Evolutionary conservation across 176 grass and related monocot species (phyloP).

Genomic region (Microstegium vimineum): DNA sequence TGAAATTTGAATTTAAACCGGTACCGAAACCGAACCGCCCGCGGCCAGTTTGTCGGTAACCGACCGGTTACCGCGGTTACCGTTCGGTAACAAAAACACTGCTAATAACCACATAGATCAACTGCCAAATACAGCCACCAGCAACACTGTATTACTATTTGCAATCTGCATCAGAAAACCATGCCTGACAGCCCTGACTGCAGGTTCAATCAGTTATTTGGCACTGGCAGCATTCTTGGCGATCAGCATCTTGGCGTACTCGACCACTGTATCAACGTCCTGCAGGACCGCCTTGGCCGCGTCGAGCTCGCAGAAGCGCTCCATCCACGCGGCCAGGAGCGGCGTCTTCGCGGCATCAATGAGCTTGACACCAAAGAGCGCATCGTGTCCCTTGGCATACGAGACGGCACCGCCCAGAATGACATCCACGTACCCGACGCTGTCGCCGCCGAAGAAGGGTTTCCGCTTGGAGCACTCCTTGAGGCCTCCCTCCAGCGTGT

Average conservation of each 20-base stretch:
- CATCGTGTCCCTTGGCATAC: not conserved
- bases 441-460: conserved; percentile 45
- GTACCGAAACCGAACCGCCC: too few relatives aligned
- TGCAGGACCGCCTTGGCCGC: conserved; percentile 28
- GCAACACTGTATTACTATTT: not conserved
- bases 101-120: not conserved
- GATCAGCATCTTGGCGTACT: not conserved
- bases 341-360: conserved; percentile 30
- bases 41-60: too few relatives aligned
- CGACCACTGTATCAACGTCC: not conserved
- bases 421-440: conserved; percentile 49
- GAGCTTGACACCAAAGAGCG: not conserved
- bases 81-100: too few relatives aligned
- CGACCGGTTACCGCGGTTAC: too few relatives aligned
- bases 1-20: too few relatives aligned
- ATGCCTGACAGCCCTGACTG: not conserved
- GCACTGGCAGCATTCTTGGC: not conserved
- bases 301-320: conserved; percentile 26
- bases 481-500: conserved; percentile 24
- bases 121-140: too few relatives aligned
- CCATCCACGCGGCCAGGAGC: conserved; percentile 31
- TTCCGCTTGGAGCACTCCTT: conserved; percentile 28
- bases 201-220: not conserved
- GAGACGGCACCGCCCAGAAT: conserved; percentile 8
- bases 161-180: not conserved